A percentile compares a stretch with the other conserved stretches of the same genome.
phyloP scores from a whole-genome alignment of 2,329 filamentous ascomycete genomes.

The Aspergillus sp. region DNA sequence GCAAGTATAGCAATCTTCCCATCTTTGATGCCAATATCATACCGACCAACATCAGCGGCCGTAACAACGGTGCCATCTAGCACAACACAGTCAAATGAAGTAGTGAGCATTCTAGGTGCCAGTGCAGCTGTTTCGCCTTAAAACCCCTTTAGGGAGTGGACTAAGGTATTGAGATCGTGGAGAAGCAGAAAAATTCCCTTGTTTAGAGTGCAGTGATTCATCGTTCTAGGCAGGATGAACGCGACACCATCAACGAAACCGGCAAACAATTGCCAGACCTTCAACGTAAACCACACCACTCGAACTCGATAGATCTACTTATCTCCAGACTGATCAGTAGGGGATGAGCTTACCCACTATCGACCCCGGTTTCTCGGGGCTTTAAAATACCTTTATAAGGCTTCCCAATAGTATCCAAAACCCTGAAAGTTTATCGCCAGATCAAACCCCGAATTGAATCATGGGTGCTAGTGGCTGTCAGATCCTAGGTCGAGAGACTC shows the following conservation, averaged over 20 bases:
- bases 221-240: not conserved
- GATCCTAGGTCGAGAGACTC: not conserved
- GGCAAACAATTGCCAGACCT: not conserved
- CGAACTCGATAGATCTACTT: not conserved
- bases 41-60: slow-evolving; percentile 44
- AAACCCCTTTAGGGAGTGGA: not conserved
- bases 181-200: not conserved
- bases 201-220: not conserved
- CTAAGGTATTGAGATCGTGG: not conserved
- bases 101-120: not conserved
- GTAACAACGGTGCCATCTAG: slow-evolving; percentile 50
- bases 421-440: too few species aligned
- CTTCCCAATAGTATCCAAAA: too few species aligned
- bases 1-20: slow-evolving; percentile 48
- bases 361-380: too few species aligned
- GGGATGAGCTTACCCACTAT: not conserved
- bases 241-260: not conserved
- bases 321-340: not conserved
- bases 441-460: not conserved
- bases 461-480: not conserved
- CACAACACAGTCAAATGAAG: slow-evolving; percentile 40
- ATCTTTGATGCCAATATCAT: slow-evolving; percentile 47
- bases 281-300: not conserved
- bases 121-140: not conserved
- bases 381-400: too few species aligned